These are phyloP conservation scores for Candida glaebosa DNA, from an alignment of 805 yeast genomes.

Conservation along the genomic window DNA sequence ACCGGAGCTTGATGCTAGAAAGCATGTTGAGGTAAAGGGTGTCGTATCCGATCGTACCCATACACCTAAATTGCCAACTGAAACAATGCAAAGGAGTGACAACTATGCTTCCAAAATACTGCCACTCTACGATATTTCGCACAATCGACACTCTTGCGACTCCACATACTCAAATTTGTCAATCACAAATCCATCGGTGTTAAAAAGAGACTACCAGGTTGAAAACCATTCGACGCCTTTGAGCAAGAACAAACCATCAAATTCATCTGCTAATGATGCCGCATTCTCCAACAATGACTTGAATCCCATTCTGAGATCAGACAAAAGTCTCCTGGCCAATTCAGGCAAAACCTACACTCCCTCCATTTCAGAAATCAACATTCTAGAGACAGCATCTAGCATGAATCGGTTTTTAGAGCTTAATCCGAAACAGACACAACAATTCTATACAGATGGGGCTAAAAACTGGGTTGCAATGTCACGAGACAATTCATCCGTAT, in stretches of 20 bases:
- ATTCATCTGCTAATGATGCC: neutral
- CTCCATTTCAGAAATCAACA: slow-evolving; percentile 2
- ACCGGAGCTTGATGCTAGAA: slow-evolving; percentile 3
- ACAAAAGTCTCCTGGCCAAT: neutral
- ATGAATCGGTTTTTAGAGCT: neutral
- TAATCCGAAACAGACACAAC: neutral
- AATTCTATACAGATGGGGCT: slow-evolving; percentile 5
- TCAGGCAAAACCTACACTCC: neutral
- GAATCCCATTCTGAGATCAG: neutral
- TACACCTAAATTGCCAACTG: neutral
- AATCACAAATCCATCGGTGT: neutral
- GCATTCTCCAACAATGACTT: neutral
- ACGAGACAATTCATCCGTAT: slow-evolving; percentile 4
- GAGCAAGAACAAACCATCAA: neutral
- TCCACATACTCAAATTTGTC: neutral
- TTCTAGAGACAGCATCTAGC: neutral
- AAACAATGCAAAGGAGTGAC: neutral
- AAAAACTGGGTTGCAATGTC: slow-evolving; percentile 6
- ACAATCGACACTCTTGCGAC: neutral
- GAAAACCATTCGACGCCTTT: neutral
- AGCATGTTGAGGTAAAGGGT: neutral
- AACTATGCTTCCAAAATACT: neutral
- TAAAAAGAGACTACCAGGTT: neutral
- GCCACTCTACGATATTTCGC: neutral
- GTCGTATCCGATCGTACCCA: neutral